Base-by-base conservation (phyloP, 768 basidiomycete species). In the Pleurotus salmoneostramineus region DNA sequence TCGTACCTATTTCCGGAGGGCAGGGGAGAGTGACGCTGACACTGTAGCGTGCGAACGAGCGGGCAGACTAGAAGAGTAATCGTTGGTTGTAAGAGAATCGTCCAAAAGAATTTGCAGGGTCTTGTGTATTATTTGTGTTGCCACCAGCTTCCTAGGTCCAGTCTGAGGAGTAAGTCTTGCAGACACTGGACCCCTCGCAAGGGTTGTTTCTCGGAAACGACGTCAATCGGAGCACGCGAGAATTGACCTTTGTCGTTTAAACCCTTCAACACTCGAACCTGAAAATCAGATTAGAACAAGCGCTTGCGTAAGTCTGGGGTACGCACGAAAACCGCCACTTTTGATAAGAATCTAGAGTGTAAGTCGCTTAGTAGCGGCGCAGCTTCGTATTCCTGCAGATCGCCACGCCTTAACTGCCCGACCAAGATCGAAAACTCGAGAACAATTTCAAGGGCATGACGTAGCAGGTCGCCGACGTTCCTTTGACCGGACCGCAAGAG, bases 401-500 rank as follows among this genome's bases (percentile, higher is more conserved):
- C 72, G 0, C 76, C 80, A 17, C 79, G 72, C 61, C 77, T 76
- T 3, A 87, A 64, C 54, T 88, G 86, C 5, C 87, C 85, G 0
- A 85, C 79, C 21, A 90, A 73, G 21, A 88, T 74, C 27, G 84
- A 81, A 60, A 89, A 81, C 55, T 89, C 84, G 46, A 93, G 74
- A 3, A 91, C 77, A 37, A 83, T 66, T 64, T 89, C 86, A 60
- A 93, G 71, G 33, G 80, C 76, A 27, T 80, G 78, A 12, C 84
- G 79, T 27, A 93, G 74, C 34, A 86, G 70, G 61, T 90, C 89
- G 0, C 86, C 83, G 1, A 82, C 83, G 5, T 77, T 75, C 61
- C 80, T 77, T 68, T 94, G 91, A 2, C 79, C 77, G 0, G 88
- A 85, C 43, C 88, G 76, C 48, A 93, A 69, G 27, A 93, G 73